Percentiles rank a stretch among this genome's conserved stretches.
Conservation (phyloP, 352 stramenopile genomes). For the Pythium vanterpoolii region DNA sequence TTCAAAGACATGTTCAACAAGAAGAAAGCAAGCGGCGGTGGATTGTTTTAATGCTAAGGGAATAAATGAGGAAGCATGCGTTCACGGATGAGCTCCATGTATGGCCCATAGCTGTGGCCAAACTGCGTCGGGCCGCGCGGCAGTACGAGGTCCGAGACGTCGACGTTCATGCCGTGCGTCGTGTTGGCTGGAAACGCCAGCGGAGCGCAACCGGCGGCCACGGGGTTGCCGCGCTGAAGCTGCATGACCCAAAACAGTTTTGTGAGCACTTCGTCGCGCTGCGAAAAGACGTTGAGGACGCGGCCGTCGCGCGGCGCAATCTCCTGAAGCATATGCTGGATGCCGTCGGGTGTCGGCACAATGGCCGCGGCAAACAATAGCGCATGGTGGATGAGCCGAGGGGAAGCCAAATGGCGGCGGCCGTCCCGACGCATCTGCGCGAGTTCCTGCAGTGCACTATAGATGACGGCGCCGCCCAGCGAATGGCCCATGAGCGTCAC, state of each 20-base stretch:
- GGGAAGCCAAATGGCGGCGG: neutral
- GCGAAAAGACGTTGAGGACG: constrained; percentile 82
- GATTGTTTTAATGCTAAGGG: constrained; percentile 10
- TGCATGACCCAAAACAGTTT: constrained; percentile 78
- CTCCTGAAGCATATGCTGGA: constrained; percentile 34
- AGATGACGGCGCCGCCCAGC: constrained; percentile 70
- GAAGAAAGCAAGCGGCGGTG: constrained; percentile 16
- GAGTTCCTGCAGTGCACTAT: constrained; percentile 69
- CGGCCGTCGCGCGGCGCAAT: constrained; percentile 38
- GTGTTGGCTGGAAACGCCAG: constrained; percentile 23
- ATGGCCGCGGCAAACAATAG: constrained; percentile 76
- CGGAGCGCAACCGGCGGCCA: constrained; percentile 52
- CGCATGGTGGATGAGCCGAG: constrained; percentile 41
- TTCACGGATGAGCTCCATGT: constrained; percentile 60
- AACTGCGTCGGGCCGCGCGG: constrained; percentile 66
- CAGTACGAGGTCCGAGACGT: constrained; percentile 65
- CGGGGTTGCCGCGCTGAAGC: constrained; percentile 29
- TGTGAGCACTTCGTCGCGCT: constrained; percentile 62
- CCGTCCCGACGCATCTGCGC: constrained; percentile 32
- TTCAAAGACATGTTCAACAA: constrained; percentile 83
- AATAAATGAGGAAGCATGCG: constrained; percentile 54
- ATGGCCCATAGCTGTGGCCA: constrained; percentile 68
- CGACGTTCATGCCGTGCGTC: constrained; percentile 45
- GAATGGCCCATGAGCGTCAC: constrained; percentile 80
- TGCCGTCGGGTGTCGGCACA: constrained; percentile 33